Evolutionary conservation across 129 eudicot species (phyloP), one percentile per base, ranked within the genome.

Genomic region (Saussurea involucrata): DNA sequence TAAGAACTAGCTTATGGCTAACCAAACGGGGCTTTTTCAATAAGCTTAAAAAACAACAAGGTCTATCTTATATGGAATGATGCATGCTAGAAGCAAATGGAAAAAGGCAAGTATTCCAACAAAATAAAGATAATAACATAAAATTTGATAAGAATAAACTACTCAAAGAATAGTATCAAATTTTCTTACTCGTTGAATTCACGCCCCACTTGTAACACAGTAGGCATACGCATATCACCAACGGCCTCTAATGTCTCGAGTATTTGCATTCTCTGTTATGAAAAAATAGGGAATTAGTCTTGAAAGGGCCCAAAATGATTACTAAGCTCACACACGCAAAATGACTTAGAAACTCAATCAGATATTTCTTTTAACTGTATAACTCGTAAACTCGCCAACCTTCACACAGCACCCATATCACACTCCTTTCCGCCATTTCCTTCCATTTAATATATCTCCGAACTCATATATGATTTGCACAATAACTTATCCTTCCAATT

Each of bases 161-260:
- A 78, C 33, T 34, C 66, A 63, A 34, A 8, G 42, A n/a, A 81
- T 46, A 34, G 63, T 7, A 61, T 24, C 58, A 65, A 13, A 57
- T 49, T 4, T 63, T 79, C 95, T 87, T 92, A 92, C 97, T 87
- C 97, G 11, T 79, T 86, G 60, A 92, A 92, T 33, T 92, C 97
- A 66, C 96, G 96, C 63, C 82, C 81, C 4, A 69, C 34, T 63
- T 84, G 88, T 82, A 83, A 87, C 28, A 82, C 76, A 57, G 71
- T 66, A 31, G 63, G 82, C 88, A 83, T 78, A 72, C 78, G 88
- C 78, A 84, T 80, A 68, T 82, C 85, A 76, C 73, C 77, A 58
- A 85, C 78, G 63, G 88, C 88, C 85, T 87, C 95, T 34, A 89
- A 67, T 65, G 89, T 63, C 68, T 86, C 95, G 74, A 85, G 71